phyloP scores from a whole-genome alignment of 495 filamentous ascomycete species.

The Tuber indicum region DNA sequence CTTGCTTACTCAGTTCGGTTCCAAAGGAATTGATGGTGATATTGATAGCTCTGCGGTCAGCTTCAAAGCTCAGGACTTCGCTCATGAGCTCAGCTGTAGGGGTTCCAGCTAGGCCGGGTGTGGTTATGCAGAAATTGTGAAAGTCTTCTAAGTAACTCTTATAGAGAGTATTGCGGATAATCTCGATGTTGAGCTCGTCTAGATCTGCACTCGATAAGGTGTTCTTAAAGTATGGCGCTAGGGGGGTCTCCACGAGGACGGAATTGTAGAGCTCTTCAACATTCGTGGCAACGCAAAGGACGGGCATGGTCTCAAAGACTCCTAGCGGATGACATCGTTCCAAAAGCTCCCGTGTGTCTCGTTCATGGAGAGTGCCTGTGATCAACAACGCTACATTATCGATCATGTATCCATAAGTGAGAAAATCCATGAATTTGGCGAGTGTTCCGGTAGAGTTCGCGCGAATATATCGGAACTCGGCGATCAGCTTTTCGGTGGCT shows the following conservation, averaged over 20 bases:
- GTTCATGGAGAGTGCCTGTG: slow-evolving; percentile 94
- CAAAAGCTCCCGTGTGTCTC: slow-evolving; percentile 90
- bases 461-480: slow-evolving; percentile 92
- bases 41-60: slow-evolving; percentile 93
- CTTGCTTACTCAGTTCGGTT: slow-evolving; percentile 87
- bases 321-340: slow-evolving; percentile 95
- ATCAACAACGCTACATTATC: slow-evolving; percentile 98
- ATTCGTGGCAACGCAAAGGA: slow-evolving; percentile 94
- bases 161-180: slow-evolving; percentile 96
- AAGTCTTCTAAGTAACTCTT: slow-evolving; percentile 99
- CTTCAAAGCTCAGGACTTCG: slow-evolving; percentile 93
- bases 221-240: slow-evolving; percentile 95
- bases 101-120: slow-evolving; percentile 76
- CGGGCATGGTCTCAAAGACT: slow-evolving; percentile 98
- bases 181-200: slow-evolving; percentile 99
- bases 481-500: slow-evolving; percentile 94
- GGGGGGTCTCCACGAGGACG: slow-evolving; percentile 89
- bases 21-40: slow-evolving; percentile 99
- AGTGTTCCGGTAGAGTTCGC: slow-evolving; percentile 85
- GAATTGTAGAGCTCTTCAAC: slow-evolving; percentile 98
- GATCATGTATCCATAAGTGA: slow-evolving; percentile 99
- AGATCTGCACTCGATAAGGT: slow-evolving; percentile 90
- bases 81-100: slow-evolving; percentile 91
- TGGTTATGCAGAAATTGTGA: slow-evolving; percentile 77
- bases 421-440: slow-evolving; percentile 89